phyloP scores from a whole-genome alignment of 148 eudicot species.

The Vaccinium vitisidaea region DNA sequence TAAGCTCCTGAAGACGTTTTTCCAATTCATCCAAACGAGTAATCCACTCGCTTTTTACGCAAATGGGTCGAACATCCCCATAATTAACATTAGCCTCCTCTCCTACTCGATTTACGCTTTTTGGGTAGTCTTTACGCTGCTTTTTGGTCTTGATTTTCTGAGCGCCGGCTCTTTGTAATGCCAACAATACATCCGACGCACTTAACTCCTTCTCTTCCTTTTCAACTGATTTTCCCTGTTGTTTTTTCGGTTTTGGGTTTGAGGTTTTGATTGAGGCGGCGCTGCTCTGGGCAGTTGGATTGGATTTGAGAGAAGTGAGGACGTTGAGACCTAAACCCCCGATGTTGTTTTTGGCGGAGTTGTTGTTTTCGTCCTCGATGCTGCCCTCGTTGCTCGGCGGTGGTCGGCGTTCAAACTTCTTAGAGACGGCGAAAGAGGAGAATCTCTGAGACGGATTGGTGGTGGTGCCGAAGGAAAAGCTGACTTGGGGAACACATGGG shows the following conservation, averaged over 20 bases:
- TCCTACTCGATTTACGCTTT: not conserved
- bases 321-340: slow-evolving; percentile 31
- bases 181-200: slow-evolving; percentile 51
- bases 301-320: slow-evolving; percentile 21
- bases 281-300: not conserved
- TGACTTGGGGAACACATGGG: not conserved
- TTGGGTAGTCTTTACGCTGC: slow-evolving; percentile 18
- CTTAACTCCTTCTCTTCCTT: slow-evolving; percentile 26
- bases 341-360: not conserved
- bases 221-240: not conserved
- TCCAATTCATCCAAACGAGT: slow-evolving; percentile 52
- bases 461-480: not conserved
- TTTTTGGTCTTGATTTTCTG: slow-evolving; percentile 26
- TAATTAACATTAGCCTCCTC: slow-evolving; percentile 11
- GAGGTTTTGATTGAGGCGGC: not conserved
- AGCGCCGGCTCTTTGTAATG: slow-evolving; percentile 44
- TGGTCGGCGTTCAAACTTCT: not conserved
- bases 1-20: slow-evolving; percentile 35
- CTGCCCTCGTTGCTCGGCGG: not conserved
- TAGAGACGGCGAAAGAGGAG: not conserved
- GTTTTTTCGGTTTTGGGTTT: not conserved
- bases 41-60: slow-evolving; percentile 44
- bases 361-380: too few species aligned
- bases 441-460: not conserved
- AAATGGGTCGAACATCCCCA: slow-evolving; percentile 38